Percentiles rank a stretch among this genome's conserved stretches.
Evolutionary conservation across 2,329 filamentous ascomycete genomes (phyloP).

Genomic region (Clonostachys solani): DNA sequence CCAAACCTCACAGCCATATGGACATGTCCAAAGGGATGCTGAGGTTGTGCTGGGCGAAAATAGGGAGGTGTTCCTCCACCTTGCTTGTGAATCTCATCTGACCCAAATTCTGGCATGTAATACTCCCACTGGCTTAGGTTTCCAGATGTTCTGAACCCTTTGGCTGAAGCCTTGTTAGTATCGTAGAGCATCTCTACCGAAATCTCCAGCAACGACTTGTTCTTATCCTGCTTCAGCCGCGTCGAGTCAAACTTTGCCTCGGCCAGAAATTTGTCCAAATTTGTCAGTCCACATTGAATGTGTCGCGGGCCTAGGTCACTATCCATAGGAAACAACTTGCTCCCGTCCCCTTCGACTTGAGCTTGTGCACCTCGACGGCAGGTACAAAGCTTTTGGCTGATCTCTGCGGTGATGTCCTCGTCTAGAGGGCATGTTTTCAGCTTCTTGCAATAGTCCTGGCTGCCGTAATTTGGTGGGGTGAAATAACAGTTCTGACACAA

Average conservation of each 20-base stretch:
- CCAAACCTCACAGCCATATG: slow-evolving; percentile 33
- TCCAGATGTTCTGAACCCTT: slow-evolving; percentile 2
- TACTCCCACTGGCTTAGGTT: slow-evolving; percentile 9
- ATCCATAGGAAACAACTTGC: no score
- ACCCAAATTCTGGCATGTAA: no score
- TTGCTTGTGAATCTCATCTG: no score
- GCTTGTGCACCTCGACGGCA: slow-evolving; percentile 3
- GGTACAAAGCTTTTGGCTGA: slow-evolving; percentile 16
- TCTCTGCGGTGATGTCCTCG: slow-evolving; percentile 12
- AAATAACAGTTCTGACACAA: no score
- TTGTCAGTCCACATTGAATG: slow-evolving; percentile 6
- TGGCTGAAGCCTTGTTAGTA: background rate
- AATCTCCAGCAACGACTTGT: background rate
- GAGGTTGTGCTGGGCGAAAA: slow-evolving; percentile 17
- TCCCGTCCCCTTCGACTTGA: no score
- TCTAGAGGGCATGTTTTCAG: slow-evolving; percentile 5
- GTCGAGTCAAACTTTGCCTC: slow-evolving; percentile 13
- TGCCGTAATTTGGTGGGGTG: no score
- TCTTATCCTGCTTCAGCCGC: background rate
- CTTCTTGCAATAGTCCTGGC: no score
- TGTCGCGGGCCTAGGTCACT: background rate
- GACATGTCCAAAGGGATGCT: slow-evolving; percentile 29
- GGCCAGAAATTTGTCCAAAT: slow-evolving; percentile 12
- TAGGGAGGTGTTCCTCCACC: slow-evolving; percentile 12
- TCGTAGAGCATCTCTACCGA: background rate